phyloP scores from a whole-genome alignment of 345 rosid species.

The Brassica nigra region DNA sequence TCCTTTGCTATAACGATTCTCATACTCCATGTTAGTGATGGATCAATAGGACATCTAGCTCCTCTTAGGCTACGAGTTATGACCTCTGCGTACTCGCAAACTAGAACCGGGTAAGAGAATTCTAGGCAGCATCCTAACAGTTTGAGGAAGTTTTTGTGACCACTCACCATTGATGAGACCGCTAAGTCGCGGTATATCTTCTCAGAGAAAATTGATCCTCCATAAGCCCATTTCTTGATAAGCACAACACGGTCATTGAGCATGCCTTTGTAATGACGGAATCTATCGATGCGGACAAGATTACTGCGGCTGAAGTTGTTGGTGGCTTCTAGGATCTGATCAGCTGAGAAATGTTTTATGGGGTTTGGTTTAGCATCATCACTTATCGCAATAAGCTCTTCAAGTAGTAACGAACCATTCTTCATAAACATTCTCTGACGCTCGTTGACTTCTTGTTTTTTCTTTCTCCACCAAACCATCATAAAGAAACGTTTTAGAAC shows the following conservation, averaged over 20 bases:
- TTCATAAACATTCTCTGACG: slow-evolving; percentile 12
- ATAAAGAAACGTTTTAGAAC: neutral
- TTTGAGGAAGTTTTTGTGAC: slow-evolving; percentile 19
- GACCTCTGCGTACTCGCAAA: slow-evolving; percentile 1
- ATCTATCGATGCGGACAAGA: slow-evolving; percentile 16
- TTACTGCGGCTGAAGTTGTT: slow-evolving; percentile 12
- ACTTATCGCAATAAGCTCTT: neutral
- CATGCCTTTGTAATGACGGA: slow-evolving; percentile 16
- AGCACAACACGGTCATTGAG: slow-evolving; percentile 12
- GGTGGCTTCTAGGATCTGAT: slow-evolving; percentile 15
- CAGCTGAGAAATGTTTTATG: slow-evolving; percentile 11
- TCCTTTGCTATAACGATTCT: slow-evolving; percentile 23
- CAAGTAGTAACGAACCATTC: slow-evolving; percentile 14
- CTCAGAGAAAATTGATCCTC: slow-evolving; percentile 18
- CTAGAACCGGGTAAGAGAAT: slow-evolving; percentile 17
- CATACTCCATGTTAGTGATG: slow-evolving; percentile 19
- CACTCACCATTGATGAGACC: slow-evolving; percentile 19
- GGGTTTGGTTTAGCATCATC: slow-evolving; percentile 20
- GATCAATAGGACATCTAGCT: slow-evolving; percentile 17
- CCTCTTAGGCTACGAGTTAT: slow-evolving; percentile 25
- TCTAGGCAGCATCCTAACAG: slow-evolving; percentile 25
- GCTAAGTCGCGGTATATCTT: slow-evolving; percentile 19
- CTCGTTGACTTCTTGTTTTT: slow-evolving; percentile 19
- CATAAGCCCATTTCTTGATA: slow-evolving; percentile 30
- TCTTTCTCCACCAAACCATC: slow-evolving; percentile 27